phyloP scores from a whole-genome alignment of 495 filamentous ascomycete species.

The Penicillium longicatenatum region DNA sequence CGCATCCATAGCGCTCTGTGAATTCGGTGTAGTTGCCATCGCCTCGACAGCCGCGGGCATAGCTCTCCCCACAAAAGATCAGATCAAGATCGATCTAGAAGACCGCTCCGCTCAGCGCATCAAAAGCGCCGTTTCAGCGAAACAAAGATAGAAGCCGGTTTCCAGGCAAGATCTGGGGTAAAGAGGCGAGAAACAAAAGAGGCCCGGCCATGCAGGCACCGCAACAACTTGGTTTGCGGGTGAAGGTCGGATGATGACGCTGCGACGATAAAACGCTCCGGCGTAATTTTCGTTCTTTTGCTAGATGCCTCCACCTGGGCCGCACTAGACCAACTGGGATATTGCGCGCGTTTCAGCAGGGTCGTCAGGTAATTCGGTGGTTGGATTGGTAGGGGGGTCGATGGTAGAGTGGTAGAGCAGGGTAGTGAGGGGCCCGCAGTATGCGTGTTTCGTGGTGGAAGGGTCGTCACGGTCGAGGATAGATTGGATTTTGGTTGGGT shows the following conservation, averaged over 20 bases:
- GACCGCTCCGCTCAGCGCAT: constrained; percentile 41
- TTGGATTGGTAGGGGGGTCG: neutral
- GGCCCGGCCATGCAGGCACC: constrained; percentile 23
- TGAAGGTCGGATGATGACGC: constrained; percentile 17
- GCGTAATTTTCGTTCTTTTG: neutral
- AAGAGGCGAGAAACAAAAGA: constrained; percentile 10
- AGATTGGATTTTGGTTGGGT: constrained; percentile 22
- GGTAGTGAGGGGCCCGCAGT: constrained; percentile 7
- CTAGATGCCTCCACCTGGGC: constrained; percentile 23
- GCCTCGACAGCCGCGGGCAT: constrained; percentile 56
- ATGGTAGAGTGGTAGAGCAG: constrained; percentile 2
- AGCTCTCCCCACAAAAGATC: constrained; percentile 32
- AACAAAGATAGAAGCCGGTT: neutral
- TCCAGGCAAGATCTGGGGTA: constrained; percentile 9
- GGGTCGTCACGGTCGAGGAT: constrained; percentile 30
- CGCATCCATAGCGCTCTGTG: constrained; percentile 54
- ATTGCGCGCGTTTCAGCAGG: constrained; percentile 29
- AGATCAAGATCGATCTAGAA: constrained; percentile 7
- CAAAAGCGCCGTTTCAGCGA: constrained; percentile 23
- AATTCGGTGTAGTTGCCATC: constrained; percentile 67
- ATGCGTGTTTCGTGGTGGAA: constrained; percentile 16
- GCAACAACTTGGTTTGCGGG: neutral
- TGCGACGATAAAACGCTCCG: constrained; percentile 10
- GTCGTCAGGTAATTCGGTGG: constrained; percentile 2
- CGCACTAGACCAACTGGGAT: constrained; percentile 20